Evolutionary conservation across 352 stramenopile species (phyloP).

Genomic region (Stephanocyclus meneghinianus): DNA sequence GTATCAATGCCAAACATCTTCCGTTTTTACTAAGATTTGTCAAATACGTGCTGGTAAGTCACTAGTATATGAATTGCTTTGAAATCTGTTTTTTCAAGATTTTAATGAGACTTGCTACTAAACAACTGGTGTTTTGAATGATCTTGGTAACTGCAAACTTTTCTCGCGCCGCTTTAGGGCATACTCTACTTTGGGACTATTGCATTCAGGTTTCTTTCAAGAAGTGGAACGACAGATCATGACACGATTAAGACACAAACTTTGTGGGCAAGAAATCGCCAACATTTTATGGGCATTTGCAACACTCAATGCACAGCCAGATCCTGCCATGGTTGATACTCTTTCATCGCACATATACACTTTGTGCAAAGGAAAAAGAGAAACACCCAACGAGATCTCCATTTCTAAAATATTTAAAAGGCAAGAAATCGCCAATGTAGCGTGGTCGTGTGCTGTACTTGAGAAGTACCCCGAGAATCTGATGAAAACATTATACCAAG

Average conservation of each 20-base stretch:
- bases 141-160: neutral
- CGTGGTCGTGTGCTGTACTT: constrained; percentile 69
- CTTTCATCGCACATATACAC: constrained; percentile 46
- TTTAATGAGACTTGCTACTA: neutral
- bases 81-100: neutral
- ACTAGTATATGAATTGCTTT: neutral
- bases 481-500: constrained; percentile 63
- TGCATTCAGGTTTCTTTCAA: constrained; percentile 66
- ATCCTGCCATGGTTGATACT: constrained; percentile 43
- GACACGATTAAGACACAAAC: constrained; percentile 3
- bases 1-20: neutral
- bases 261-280: constrained; percentile 68
- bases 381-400: constrained; percentile 32
- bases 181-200: constrained; percentile 68
- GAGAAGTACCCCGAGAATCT: constrained; percentile 60
- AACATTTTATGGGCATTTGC: constrained; percentile 68
- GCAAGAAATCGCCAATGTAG: constrained; percentile 75
- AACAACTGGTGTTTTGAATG: neutral
- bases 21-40: constrained; percentile 46
- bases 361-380: constrained; percentile 38
- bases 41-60: constrained; percentile 36
- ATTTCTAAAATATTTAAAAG: constrained; percentile 63
- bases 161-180: constrained; percentile 45
- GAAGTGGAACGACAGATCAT: constrained; percentile 22
- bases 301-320: constrained; percentile 59